Percentiles rank a stretch among this genome's conserved stretches.
These are phyloP conservation scores for Claviceps citrina DNA, from an alignment of 2,329 filamentous ascomycete species.

Conservation along the genomic window DNA sequence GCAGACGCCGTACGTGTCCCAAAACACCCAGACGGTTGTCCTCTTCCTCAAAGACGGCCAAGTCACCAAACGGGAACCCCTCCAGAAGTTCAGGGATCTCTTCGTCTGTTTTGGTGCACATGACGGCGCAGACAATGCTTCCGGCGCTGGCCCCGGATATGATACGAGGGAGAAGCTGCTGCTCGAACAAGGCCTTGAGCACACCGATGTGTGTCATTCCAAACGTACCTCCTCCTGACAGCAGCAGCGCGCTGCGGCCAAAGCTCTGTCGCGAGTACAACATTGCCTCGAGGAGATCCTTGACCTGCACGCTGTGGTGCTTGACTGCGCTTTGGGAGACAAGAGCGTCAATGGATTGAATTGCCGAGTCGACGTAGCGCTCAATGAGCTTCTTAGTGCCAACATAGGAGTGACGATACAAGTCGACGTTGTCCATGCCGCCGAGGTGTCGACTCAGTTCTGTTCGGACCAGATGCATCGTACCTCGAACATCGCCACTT, in stretches of 20 bases:
- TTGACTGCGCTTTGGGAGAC: constrained; percentile 42
- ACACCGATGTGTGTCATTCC: constrained; percentile 89
- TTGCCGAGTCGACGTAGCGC: constrained; percentile 65
- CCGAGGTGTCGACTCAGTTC: constrained; percentile 67
- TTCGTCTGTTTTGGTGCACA: constrained; percentile 63
- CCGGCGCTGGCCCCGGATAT: constrained; percentile 80
- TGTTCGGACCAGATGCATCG: constrained; percentile 71
- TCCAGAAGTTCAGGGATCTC: constrained; percentile 57
- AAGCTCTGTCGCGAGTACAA: constrained; percentile 63
- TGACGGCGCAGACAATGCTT: constrained; percentile 68
- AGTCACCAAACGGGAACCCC: constrained; percentile 62
- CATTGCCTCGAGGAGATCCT: constrained; percentile 49
- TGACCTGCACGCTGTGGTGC: constrained; percentile 40
- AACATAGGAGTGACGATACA: constrained; percentile 73
- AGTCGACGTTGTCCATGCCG: constrained; percentile 66
- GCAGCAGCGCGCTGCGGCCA: constrained; percentile 65
- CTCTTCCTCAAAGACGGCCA: constrained; percentile 61
- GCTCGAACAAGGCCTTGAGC: constrained; percentile 63
- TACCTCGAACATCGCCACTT: constrained; percentile 55
- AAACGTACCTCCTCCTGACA: constrained; percentile 78
- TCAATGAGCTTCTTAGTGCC: constrained; percentile 83
- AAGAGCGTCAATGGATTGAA: constrained; percentile 57
- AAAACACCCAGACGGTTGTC: constrained; percentile 44
- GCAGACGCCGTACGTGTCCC: constrained; percentile 52
- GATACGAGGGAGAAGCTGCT: constrained; percentile 63